A percentile compares a stretch with the other conserved stretches of the same genome.
These are phyloP conservation scores for Cryptosporidium viatorum DNA, from an alignment of 169 alveolate species.

Conservation along the genomic window DNA sequence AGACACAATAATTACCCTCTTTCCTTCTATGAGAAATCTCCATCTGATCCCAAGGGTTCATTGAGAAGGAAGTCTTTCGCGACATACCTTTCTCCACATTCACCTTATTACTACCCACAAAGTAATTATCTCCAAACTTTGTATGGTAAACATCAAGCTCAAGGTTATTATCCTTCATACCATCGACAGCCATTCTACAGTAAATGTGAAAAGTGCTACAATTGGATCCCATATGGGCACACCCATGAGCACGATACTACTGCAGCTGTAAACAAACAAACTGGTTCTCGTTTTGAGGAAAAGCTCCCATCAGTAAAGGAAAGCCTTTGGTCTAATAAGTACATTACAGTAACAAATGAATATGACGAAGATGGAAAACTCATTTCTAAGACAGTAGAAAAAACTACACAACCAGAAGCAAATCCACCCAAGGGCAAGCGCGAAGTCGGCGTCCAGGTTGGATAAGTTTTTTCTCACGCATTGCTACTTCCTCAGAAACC, in stretches of 20 bases:
- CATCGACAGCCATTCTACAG: background rate
- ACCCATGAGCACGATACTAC: background rate
- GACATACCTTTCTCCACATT: slow-evolving; percentile 10
- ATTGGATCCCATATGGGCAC: slow-evolving; percentile 33
- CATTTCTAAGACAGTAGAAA: background rate
- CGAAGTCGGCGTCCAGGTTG: no score
- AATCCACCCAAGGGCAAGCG: background rate
- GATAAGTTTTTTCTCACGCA: background rate
- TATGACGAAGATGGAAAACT: background rate
- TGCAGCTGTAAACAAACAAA: no score
- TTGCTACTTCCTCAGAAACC: background rate
- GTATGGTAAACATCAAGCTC: background rate
- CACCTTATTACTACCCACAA: background rate
- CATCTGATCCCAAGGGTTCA: background rate
- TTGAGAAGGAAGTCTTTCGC: slow-evolving; percentile 21
- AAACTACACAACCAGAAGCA: background rate
- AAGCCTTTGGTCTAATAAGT: no score
- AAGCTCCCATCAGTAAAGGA: background rate
- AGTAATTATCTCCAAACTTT: no score
- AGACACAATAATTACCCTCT: slow-evolving; percentile 4
- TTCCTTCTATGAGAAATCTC: slow-evolving; percentile 6
- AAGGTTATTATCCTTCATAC: background rate
- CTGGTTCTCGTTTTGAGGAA: background rate
- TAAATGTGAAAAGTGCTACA: slow-evolving; percentile 1
- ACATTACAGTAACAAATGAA: background rate